Percentiles rank a stretch among this genome's conserved stretches.
Evolutionary conservation across 208 protist genomes (phyloP).

Genomic region (Crithidia acanthocephali): DNA sequence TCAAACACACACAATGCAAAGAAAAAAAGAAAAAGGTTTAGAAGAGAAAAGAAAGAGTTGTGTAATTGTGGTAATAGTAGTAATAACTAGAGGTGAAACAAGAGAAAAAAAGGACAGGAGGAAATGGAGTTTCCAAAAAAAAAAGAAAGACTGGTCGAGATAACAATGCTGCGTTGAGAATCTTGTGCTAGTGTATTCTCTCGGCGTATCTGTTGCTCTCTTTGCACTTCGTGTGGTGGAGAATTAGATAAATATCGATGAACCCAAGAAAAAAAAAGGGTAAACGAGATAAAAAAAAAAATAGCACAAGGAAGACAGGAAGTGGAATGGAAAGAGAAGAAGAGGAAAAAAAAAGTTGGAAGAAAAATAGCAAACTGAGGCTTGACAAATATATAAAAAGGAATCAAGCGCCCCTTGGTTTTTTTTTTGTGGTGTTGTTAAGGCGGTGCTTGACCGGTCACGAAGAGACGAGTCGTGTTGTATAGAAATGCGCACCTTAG

Average conservation of each 20-base stretch:
- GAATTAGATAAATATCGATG: not conserved
- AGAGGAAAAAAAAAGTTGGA: not conserved
- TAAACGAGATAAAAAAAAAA: not conserved
- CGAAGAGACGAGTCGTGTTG: not conserved
- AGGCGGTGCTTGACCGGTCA: not conserved
- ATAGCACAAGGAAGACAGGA: slow-evolving; percentile 3
- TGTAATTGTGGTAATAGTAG: too few species aligned
- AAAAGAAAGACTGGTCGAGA: not conserved
- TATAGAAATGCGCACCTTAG: not conserved
- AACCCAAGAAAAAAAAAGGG: not conserved
- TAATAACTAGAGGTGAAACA: too few species aligned
- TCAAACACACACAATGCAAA: too few species aligned
- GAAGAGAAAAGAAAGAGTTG: too few species aligned
- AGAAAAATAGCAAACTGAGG: not conserved
- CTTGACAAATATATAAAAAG: not conserved
- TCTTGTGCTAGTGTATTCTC: not conserved
- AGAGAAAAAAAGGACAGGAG: too few species aligned
- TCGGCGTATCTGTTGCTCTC: not conserved
- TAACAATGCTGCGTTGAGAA: slow-evolving; percentile 1
- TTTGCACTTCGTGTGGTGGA: not conserved
- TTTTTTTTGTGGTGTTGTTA: not conserved
- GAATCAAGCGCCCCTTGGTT: not conserved
- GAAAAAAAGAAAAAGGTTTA: too few species aligned
- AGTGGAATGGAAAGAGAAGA: slow-evolving; percentile 5
- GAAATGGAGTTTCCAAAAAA: not conserved